Evolutionary conservation across 176 grass and related monocot species (phyloP).

Genomic region (Pontederia crassipes): DNA sequence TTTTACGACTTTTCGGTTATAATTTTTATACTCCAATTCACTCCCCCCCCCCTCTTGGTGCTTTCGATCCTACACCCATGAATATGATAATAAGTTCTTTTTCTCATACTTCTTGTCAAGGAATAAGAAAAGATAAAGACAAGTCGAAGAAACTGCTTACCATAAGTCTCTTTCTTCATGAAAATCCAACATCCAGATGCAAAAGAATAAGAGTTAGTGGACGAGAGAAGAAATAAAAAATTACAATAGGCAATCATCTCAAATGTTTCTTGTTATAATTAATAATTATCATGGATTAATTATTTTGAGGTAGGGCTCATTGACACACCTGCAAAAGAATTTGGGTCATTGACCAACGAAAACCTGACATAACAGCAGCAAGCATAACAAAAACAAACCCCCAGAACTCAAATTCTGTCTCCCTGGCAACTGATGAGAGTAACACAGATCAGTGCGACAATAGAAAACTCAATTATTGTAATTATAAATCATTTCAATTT

Average conservation of each 20-base stretch:
- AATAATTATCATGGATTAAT: background rate
- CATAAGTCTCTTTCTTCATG: slow-evolving; percentile 51
- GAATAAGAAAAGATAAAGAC: background rate
- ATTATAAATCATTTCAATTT: background rate
- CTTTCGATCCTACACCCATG: no score
- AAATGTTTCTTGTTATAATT: background rate
- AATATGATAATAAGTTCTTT: no score
- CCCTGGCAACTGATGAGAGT: slow-evolving; percentile 69
- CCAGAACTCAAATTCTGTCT: slow-evolving; percentile 90
- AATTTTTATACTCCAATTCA: no score
- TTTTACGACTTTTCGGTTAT: no score
- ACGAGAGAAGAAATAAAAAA: slow-evolving; percentile 6
- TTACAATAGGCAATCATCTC: no score
- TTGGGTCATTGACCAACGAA: slow-evolving; percentile 99
- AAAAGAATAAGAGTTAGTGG: slow-evolving; percentile 14
- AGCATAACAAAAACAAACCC: slow-evolving; percentile 94
- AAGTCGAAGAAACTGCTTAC: slow-evolving; percentile 19
- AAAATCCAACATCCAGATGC: slow-evolving; percentile 16
- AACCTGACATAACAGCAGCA: slow-evolving; percentile 99
- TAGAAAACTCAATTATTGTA: slow-evolving; percentile 10
- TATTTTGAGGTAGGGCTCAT: background rate
- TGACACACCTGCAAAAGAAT: slow-evolving; percentile 80
- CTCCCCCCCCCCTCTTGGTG: no score
- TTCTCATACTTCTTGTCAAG: background rate
- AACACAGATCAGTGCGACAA: slow-evolving; percentile 19